Base-by-base conservation (phyloP, 2,329 filamentous ascomycete species). In the Pseudogymnoascus pannorum region DNA sequence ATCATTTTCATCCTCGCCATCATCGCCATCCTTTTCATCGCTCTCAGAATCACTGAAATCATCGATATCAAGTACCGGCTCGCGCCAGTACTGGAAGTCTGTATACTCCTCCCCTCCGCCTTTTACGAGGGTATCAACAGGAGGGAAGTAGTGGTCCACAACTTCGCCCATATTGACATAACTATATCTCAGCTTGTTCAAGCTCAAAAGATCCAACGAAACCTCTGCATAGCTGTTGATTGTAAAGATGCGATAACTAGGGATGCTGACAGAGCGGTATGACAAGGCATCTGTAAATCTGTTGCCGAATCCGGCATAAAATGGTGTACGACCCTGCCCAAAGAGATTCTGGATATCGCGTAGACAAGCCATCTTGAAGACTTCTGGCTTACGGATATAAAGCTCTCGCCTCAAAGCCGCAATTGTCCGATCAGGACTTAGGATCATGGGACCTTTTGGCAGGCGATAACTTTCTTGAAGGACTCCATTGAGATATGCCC, bases 301-400 rank as follows among this genome's bases (percentile, higher is more conserved):
- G 73, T 99, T 99, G 62, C 95, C 94, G 70, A 97, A 99, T 0
- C 94, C 94, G 9, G 95, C 95, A 70, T 96, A 97, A 71, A 99
- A 99, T 0, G 94, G 93, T n/a, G 87, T 91, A 42, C 84, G 80
- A 22, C 88, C 85, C 0, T 84, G 80, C 2, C 86, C 87, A 71
- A 97, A 99, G 0, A 99, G 81, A 62, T 87, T 90, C 71, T 92
- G 86, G 68, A 99, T 97, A 72, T 99, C 94, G 38, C 94, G 87
- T 18, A 99, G 78, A 65, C 94, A 99, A 2, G 94, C 92, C 95
- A 99, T 99, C 76, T 99, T 99, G 84, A 99, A 99, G 6, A 99
- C 91, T 72, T 99, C 92, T 0, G 94, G 95, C 73, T 99, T 97
- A 59, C 94, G 86, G 24, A 99, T 81, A 72, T 99, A 99, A 4